Conservation (phyloP, 108 stramenopile genomes). For the Cyclotella cryptica region DNA sequence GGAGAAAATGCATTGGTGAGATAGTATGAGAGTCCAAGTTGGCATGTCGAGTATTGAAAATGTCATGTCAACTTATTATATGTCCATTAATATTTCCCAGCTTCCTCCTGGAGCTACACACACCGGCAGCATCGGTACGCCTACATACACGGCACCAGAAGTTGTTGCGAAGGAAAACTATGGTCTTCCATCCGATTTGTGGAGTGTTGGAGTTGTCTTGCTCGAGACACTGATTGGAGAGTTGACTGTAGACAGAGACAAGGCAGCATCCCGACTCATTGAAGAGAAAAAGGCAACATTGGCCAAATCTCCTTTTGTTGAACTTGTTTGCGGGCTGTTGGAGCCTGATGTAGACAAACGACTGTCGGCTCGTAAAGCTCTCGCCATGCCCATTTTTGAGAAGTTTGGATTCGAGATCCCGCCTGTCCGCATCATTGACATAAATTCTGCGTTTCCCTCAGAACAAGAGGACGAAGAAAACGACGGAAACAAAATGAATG, state of each 20-base stretch:
- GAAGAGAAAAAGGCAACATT: conserved; percentile 54
- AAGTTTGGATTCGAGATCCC: conserved; percentile 65
- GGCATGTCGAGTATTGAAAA: neutral
- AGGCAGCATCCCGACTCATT: conserved; percentile 64
- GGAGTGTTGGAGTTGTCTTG: conserved; percentile 88
- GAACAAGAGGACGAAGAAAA: conserved; percentile 44
- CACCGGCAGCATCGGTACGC: conserved; percentile 75
- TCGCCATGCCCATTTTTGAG: conserved; percentile 67
- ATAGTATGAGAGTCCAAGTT: neutral
- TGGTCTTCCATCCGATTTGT: conserved; percentile 75
- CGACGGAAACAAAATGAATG: conserved; percentile 37
- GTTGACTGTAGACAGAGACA: conserved; percentile 70
- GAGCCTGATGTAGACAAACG: conserved; percentile 64
- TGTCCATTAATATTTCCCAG: neutral
- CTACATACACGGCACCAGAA: conserved; percentile 81
- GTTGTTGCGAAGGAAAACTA: conserved; percentile 68
- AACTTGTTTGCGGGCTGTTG: conserved; percentile 73
- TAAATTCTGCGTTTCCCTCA: conserved; percentile 39
- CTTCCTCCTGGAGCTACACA: conserved; percentile 67
- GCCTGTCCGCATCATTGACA: conserved; percentile 44
- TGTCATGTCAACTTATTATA: neutral
- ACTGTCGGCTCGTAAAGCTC: conserved; percentile 70
- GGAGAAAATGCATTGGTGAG: conserved; percentile 46
- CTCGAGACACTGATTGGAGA: conserved; percentile 70
- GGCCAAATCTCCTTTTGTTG: conserved; percentile 75